phyloP scores from a whole-genome alignment of 2,329 filamentous ascomycete genomes.

The Colletotrichum sp. region DNA sequence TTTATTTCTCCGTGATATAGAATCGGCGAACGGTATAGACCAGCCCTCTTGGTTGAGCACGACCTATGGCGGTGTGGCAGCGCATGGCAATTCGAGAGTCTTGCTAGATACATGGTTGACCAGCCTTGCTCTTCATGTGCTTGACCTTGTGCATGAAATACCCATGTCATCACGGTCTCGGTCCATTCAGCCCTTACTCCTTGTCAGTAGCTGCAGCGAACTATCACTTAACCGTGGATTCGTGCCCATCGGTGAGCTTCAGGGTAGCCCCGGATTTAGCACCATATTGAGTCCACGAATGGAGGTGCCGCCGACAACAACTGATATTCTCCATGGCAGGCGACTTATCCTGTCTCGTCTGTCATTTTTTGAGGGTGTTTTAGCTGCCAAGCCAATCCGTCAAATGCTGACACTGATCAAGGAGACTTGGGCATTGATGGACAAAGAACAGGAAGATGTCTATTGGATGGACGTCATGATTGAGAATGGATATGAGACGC shows the following conservation, averaged over 20 bases:
- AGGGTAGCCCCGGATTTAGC: background rate
- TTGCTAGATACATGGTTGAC: conserved; percentile 41
- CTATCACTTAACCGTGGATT: conserved; percentile 29
- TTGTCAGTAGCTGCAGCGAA: conserved; percentile 47
- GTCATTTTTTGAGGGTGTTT: conserved; percentile 37
- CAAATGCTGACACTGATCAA: conserved; percentile 43
- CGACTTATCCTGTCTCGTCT: conserved; percentile 41
- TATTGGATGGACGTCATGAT: conserved; percentile 48
- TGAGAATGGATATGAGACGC: conserved; percentile 27
- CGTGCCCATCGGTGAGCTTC: background rate
- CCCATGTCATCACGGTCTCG: conserved; percentile 46
- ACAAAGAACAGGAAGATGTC: conserved; percentile 22
- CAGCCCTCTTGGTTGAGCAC: background rate
- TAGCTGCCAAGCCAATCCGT: conserved; percentile 44
- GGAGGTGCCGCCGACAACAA: conserved; percentile 22
- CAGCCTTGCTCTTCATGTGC: conserved; percentile 46
- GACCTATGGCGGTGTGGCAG: background rate
- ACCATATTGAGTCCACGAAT: conserved; percentile 28
- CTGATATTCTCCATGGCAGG: conserved; percentile 35
- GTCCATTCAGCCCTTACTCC: conserved; percentile 47
- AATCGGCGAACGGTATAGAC: background rate
- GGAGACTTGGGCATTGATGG: conserved; percentile 43
- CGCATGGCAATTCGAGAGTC: background rate
- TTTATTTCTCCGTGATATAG: conserved; percentile 33
- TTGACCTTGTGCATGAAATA: conserved; percentile 44